Evolutionary conservation across 257 asterid species (phyloP), one percentile per base, ranked within the genome.

Genomic region (Primulina tabacum): DNA sequence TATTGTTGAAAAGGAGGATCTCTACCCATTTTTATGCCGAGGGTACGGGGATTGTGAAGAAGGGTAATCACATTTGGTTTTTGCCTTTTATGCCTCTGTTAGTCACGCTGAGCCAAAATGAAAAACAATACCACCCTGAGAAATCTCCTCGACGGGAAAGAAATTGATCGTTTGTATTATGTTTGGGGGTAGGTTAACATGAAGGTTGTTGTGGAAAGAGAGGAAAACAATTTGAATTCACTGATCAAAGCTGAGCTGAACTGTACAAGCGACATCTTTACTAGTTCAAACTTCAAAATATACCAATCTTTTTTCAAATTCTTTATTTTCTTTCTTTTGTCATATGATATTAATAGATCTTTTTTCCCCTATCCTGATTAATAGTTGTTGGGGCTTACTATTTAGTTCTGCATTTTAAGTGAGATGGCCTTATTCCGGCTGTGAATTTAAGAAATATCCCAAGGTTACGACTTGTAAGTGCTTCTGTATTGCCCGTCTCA

Each of bases 351-450:
- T 37, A 7, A 21, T 53, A 56, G 70, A 69, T 69, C 83, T 77
- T 34, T 26, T 60, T 71, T 76, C 74, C 57, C 53, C 67, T 69
- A 28, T 67, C 81, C 81, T 74, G 82, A 52, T 62, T 69, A 50
- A 69, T 60, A 20, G 72, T 60, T 72, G 65, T 57, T 24, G 68
- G 75, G 47, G 38, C 60, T 63, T 29, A 63, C 55, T 38, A 11
- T 57, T 67, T 63, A 57, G 72, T 30, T 69, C 59, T 78, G 74
- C 73, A 37, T 70, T 68, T 68, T 7, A 24, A 47, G 78, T 70
- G 75, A 4, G 30, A 28, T 28, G 29, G 4, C 30, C 30, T 28
- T 28, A 28, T 28, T 28, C 30, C 30, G 30, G 30, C 4, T 2
- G 30, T 28, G 30, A 28, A 28, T 28, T 28, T 28, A 28, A 28